Conservation (phyloP, 805 yeast genomes). For the Pichia gijzeniarum region DNA sequence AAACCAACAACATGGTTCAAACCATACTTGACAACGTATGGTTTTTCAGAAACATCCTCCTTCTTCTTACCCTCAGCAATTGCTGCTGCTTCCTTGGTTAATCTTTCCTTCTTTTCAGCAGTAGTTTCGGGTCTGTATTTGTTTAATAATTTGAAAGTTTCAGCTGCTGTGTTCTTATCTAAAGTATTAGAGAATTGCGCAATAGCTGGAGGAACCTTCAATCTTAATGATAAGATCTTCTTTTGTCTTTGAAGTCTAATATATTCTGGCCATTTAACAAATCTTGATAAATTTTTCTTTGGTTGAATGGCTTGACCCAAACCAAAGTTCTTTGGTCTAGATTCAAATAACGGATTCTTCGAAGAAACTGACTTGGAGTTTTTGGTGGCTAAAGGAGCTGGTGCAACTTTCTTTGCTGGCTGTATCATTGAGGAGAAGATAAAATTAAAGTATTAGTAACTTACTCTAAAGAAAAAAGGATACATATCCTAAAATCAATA, state of each 20-base stretch:
- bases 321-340: conserved; percentile 91
- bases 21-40: conserved; percentile 96
- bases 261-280: conserved; percentile 98
- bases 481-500: background rate
- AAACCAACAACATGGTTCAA: conserved; percentile 97
- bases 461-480: conserved; percentile 15
- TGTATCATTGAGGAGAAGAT: conserved; percentile 31
- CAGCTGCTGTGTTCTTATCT: conserved; percentile 98
- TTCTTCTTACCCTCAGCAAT: conserved; percentile 96
- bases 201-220: conserved; percentile 98
- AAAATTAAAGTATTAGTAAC: conserved; percentile 19
- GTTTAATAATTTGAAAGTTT: conserved; percentile 94
- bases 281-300: conserved; percentile 92
- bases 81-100: conserved; percentile 98
- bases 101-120: conserved; percentile 98
- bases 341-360: conserved; percentile 82
- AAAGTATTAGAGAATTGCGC: conserved; percentile 93
- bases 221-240: conserved; percentile 90
- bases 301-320: conserved; percentile 95
- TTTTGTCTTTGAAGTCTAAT: conserved; percentile 98
- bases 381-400: conserved; percentile 94
- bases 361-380: conserved; percentile 41
- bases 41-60: conserved; percentile 95
- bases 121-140: conserved; percentile 98
- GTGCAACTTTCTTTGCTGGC: conserved; percentile 79